Evolutionary conservation across 257 asterid species (phyloP).

Genomic region (Gentiana straminea): DNA sequence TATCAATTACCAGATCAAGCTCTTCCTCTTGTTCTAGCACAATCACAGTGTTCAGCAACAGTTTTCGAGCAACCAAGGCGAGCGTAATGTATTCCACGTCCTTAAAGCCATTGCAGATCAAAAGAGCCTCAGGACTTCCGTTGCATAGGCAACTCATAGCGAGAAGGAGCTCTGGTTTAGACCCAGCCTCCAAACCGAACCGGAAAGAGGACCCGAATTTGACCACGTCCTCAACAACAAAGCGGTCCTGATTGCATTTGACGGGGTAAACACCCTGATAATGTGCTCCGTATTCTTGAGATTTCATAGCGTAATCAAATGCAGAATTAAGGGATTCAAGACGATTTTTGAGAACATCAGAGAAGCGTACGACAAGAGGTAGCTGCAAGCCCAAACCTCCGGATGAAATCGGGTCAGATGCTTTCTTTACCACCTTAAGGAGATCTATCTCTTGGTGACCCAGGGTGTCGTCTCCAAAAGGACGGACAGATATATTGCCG

Average conservation of each 20-base stretch:
- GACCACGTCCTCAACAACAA: slow-evolving; percentile 84
- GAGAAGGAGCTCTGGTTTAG: slow-evolving; percentile 89
- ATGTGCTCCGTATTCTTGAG: slow-evolving; percentile 59
- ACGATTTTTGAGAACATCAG: slow-evolving; percentile 69
- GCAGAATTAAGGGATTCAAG: slow-evolving; percentile 64
- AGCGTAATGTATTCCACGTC: slow-evolving; percentile 83
- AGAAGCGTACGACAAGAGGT: slow-evolving; percentile 73
- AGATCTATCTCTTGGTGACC: slow-evolving; percentile 88
- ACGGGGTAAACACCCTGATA: slow-evolving; percentile 97
- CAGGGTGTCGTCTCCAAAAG: slow-evolving; percentile 52
- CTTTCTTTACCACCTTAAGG: slow-evolving; percentile 76
- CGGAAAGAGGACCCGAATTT: slow-evolving; percentile 69
- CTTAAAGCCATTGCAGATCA: slow-evolving; percentile 90
- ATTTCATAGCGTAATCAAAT: slow-evolving; percentile 52
- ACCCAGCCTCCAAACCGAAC: slow-evolving; percentile 93
- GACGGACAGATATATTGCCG: slow-evolving; percentile 66
- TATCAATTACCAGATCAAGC: slow-evolving; percentile 56
- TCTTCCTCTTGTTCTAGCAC: slow-evolving; percentile 96
- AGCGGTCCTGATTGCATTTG: slow-evolving; percentile 86
- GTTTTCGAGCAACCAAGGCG: slow-evolving; percentile 66
- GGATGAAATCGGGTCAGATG: slow-evolving; percentile 44
- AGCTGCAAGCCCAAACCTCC: slow-evolving; percentile 86
- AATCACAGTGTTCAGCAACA: slow-evolving; percentile 66
- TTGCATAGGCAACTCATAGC: slow-evolving; percentile 85
- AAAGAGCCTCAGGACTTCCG: slow-evolving; percentile 68